Base-by-base conservation (phyloP, 139 green algal species). In the Tetratostichococcus sp. region DNA sequence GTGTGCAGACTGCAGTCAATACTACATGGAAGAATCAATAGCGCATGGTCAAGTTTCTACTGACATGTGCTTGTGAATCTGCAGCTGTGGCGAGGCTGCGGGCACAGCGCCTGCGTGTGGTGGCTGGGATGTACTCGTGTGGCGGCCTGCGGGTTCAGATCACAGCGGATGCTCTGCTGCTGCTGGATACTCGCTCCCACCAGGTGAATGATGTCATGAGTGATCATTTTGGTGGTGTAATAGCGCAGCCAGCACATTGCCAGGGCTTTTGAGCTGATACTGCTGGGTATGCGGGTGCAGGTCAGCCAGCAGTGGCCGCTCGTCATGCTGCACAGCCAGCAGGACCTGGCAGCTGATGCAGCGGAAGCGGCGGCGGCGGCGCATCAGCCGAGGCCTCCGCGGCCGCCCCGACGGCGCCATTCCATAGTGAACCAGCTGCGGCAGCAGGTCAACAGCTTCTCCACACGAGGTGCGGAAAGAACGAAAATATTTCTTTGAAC, bases 81-180 rank as follows among this genome's bases (percentile, higher is more conserved):
- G 50, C 50, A 62, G 50, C 22, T 43, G 71, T 28, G 21, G 23
- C 50, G 34, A 32, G 76, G 70, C 31, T 81, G 25, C 69, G 35
- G 30, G 58, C 76, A 70, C 32, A 42, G 14, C 42, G 72, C 17
- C 43, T 77, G n/a, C 70, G 58, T 22, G 65, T 81, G 25, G n/a
- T 33, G 31, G 65, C 59, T 19, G 70, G 35, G 17, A 34, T 32
- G n/a, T 72, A 77, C 23, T 25, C 43, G 1, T 81, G 76, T 25
- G 65, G 71, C 30, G 76, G 70, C 22, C 26, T 73, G 42, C 42
- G 69, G 28, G 35, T 77, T 8, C 39, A 69, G 26, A 65, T 81
- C 8, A 59, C 57, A 39, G 65, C 65, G 3, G 50, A 39, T 4
- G 65, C 35, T 21, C 31, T 81, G 30, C 30, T 30, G 22, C 73